Evolutionary conservation across 208 protist genomes (phyloP).

Genomic region (Leishmania tarentolae): DNA sequence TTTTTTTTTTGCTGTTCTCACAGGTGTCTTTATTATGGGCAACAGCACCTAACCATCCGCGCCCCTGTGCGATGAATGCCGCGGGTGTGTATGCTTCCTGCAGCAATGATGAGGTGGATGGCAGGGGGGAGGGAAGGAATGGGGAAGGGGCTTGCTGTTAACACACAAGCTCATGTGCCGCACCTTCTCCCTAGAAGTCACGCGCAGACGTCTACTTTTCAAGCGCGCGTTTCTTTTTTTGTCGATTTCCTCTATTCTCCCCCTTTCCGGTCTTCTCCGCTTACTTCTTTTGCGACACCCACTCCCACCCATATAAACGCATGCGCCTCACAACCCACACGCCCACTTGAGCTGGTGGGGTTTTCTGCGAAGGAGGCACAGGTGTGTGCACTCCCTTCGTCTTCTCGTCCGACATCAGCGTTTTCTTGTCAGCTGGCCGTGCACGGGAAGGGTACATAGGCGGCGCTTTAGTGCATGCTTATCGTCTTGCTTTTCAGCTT

Average conservation of each 20-base stretch:
- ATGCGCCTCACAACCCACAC: neutral
- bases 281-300: neutral
- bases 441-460: neutral
- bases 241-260: neutral
- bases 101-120: neutral
- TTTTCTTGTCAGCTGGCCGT: neutral
- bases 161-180: neutral
- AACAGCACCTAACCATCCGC: too few relatives aligned
- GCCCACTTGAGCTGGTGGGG: too few relatives aligned
- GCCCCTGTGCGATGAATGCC: too few relatives aligned
- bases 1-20: neutral
- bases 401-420: neutral
- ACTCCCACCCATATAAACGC: neutral
- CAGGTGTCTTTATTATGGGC: neutral
- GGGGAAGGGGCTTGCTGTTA: neutral
- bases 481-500: neutral
- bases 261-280: neutral
- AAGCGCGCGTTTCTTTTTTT: neutral
- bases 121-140: neutral
- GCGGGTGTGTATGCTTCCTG: neutral
- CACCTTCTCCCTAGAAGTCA: neutral
- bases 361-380: neutral
- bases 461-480: neutral
- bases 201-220: neutral
- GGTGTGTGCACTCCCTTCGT: neutral